Evolutionary conservation across 768 basidiomycete species (phyloP), one percentile per base, ranked within the genome.

Genomic region (Suillus subalutaceus): DNA sequence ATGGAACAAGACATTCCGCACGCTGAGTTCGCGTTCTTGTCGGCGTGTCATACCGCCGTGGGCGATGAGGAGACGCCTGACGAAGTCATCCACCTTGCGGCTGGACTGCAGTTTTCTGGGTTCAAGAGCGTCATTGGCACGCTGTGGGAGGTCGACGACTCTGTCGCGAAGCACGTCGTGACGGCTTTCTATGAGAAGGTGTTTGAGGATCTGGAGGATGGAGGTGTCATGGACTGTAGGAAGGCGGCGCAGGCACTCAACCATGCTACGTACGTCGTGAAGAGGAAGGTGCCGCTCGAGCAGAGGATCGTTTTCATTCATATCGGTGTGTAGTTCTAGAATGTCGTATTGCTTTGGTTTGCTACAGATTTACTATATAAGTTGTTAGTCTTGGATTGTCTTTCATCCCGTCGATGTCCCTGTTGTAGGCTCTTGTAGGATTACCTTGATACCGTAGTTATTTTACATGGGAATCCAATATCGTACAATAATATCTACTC

Each of bases 51-150:
- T 12, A 48, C 48, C 12, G n/a, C 48, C 3, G 50, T 26, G 3
- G 13, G 50, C 7, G 50, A 26, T 52, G 23, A 52, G 23, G 7
- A 26, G 23, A 26, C 50, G 1, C 50, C 50, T 3, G 50, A 52
- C 26, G 26, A 52, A 26, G 50, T 26, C 50, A 52, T 52, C 15
- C 23, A 26, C 3, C 50, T 52, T 7, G 26, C 50, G 4, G 50
- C 50, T 52, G 50, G 50, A 2, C 30, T 73, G 63, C 64, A 72
- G 23, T 60, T 68, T 16, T 66, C 67, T 0, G 72, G 72, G 0
- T 71, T 63, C 53, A 69, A 61, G 41, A 69, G 70, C 26, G 72
- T 71, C 5, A 53, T 73, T 18, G 72, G 65, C 30, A 73, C 72
- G 44, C 63, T 72, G 63, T 73, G 72, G 72, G 65, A 61, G 7